Evolutionary conservation across 768 basidiomycete genomes (phyloP), one percentile per base, ranked within the genome.

Genomic region (Kwoniella shandongensis): DNA sequence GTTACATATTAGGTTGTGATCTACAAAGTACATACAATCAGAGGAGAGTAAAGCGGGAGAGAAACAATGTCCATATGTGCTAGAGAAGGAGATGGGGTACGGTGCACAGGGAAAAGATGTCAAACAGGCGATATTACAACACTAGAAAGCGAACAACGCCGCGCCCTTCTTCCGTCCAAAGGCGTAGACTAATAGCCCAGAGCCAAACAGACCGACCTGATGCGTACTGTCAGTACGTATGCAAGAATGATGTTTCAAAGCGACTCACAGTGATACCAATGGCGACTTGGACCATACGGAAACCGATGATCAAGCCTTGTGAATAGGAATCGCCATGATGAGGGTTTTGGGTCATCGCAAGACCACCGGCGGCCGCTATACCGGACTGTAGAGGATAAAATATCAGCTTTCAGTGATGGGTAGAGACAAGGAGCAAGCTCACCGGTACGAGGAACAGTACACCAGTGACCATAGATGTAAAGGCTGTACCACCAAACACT

Each of bases 381-480:
- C 89, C 89, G 54, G 68, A 70, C 68, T 69, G 44, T 3, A 6
- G 1, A 56, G 25, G 18, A 12, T 2, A 32, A 17, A 8, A 18
- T 41, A 50, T 29, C 49, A 50, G 35, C 17, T 17, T 32, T 13
- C 32, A 6, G 32, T 6, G 13, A 6, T 13, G 13, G 13, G 32
- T 13, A 32, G 13, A 32, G 6, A 42, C n/a, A 17, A 42, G 6
- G 17, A 18, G 13, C 25, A 15, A 5, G 81, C 86, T 74, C 72
- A 90, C 89, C 12, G 90, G 90, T 23, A 92, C 88, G 58, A 91
- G 89, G 78, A 91, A 88, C 15, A 91, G 80, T 42, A 91, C 87
- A 25, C 87, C 88, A 0, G 86, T 29, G 36, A 88, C 87, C 85
- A 89, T 88, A 54, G 91, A 84, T 17, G 89, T 86, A 67, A 90